phyloP scores from a whole-genome alignment of 139 green algal species.

The Coccomyxa sp. region DNA sequence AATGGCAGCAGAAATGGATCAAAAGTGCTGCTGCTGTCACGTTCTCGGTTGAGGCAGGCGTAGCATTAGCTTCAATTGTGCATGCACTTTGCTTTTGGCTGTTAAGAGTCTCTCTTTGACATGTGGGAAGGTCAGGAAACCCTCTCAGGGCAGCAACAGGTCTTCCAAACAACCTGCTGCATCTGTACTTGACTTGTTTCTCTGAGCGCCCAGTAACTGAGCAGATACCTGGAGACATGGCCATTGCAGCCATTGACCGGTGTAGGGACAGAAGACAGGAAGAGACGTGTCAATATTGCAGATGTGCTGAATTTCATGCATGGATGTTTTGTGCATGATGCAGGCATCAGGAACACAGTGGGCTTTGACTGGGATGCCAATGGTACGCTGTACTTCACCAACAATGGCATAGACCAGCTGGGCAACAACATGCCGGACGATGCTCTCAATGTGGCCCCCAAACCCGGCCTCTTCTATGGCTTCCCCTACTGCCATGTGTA shows the following conservation, averaged over 20 bases:
- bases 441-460: slow-evolving; percentile 7
- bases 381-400: slow-evolving; percentile 9
- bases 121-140: too few relatives aligned
- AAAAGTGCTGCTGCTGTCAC: too few relatives aligned
- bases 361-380: slow-evolving; percentile 6
- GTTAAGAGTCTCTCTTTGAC: too few relatives aligned
- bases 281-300: background rate
- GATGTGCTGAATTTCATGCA: background rate
- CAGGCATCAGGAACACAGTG: slow-evolving; percentile 23
- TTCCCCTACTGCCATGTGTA: slow-evolving; percentile 35
- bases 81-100: too few relatives aligned
- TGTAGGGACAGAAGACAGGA: background rate
- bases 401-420: slow-evolving; percentile 19
- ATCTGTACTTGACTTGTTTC: too few relatives aligned
- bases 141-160: too few relatives aligned
- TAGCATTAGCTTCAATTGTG: too few relatives aligned
- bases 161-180: too few relatives aligned
- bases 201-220: too few relatives aligned
- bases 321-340: background rate
- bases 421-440: slow-evolving; percentile 25
- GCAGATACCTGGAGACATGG: too few relatives aligned
- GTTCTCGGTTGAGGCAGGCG: too few relatives aligned
- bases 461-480: slow-evolving; percentile 1
- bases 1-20: too few relatives aligned
- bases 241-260: background rate